Evolutionary conservation across 2,329 filamentous ascomycete species (phyloP).

Genomic region (Monilinia laxa): DNA sequence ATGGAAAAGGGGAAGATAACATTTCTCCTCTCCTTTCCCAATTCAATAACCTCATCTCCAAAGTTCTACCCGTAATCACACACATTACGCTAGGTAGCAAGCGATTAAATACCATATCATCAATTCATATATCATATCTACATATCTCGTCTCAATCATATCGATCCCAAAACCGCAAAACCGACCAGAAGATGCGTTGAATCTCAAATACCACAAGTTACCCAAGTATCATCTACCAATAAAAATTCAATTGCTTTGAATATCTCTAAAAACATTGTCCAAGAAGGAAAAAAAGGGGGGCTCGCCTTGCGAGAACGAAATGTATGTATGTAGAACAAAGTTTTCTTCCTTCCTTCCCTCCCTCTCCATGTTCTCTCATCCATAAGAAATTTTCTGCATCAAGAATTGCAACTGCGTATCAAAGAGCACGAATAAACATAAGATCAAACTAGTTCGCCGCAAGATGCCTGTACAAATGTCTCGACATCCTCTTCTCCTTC

Average conservation of each 20-base stretch:
- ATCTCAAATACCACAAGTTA: too few species aligned
- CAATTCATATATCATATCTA: not conserved
- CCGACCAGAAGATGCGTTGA: not conserved
- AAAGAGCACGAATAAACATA: not conserved
- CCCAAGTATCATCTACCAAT: too few species aligned
- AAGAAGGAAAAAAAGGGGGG: not conserved
- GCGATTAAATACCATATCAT: not conserved
- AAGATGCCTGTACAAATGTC: constrained; percentile 19
- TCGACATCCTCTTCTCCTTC: not conserved
- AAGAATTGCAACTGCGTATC: not conserved
- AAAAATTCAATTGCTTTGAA: too few species aligned
- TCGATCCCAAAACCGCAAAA: not conserved
- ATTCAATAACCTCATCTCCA: too few species aligned
- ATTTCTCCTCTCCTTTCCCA: too few species aligned
- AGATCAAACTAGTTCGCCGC: not conserved
- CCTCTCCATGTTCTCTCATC: not conserved
- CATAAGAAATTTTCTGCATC: not conserved
- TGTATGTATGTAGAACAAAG: not conserved
- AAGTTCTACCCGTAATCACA: too few species aligned
- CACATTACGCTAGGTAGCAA: too few species aligned
- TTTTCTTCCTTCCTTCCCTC: not conserved
- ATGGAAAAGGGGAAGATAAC: too few species aligned
- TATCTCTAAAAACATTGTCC: not conserved
- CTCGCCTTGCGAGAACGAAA: constrained; percentile 17
- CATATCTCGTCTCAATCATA: not conserved